Conservation (phyloP, 1,284 basidiomycete genomes). For the Ustilago xerochloae region DNA sequence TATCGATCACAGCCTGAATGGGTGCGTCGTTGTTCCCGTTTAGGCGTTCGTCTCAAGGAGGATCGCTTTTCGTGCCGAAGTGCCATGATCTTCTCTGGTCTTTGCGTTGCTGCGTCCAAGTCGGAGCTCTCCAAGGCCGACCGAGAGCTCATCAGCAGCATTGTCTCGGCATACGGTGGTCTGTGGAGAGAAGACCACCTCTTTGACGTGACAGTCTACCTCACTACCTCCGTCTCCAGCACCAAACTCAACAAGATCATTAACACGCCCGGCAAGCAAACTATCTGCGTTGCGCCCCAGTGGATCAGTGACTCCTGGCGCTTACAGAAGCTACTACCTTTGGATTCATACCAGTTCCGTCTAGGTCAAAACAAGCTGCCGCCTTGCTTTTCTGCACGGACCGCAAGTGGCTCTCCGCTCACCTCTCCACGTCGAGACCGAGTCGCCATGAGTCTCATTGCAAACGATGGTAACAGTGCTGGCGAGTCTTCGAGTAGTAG, state of each 20-base stretch:
- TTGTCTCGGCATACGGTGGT: conserved; percentile 81
- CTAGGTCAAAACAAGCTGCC: conserved; percentile 70
- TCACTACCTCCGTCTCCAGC: conserved; percentile 70
- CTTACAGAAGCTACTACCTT: conserved; percentile 74
- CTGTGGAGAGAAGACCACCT: conserved; percentile 81
- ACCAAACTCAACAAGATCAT: conserved; percentile 62
- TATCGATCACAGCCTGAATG: conserved; percentile 46
- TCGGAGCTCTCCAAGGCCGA: conserved; percentile 74
- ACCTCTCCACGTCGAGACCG: conserved; percentile 38
- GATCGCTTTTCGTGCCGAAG: conserved; percentile 80
- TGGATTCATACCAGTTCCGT: conserved; percentile 76
- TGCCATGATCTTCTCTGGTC: conserved; percentile 81
- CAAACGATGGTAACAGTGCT: not conserved
- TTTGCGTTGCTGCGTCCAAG: conserved; percentile 74
- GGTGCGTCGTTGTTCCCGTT: conserved; percentile 48
- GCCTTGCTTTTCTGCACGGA: conserved; percentile 34
- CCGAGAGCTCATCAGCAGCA: conserved; percentile 78
- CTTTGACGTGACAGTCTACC: conserved; percentile 85
- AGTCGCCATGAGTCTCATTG: conserved; percentile 29
- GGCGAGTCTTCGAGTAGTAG: not conserved
- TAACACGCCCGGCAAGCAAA: conserved; percentile 72
- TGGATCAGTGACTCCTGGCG: conserved; percentile 85
- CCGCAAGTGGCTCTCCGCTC: conserved; percentile 26
- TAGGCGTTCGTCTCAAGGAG: conserved; percentile 49
- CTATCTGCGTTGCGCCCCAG: conserved; percentile 78